These are phyloP conservation scores for Krasilnikovozyma curviuscula DNA, from an alignment of 768 basidiomycete species.

Conservation along the genomic window DNA sequence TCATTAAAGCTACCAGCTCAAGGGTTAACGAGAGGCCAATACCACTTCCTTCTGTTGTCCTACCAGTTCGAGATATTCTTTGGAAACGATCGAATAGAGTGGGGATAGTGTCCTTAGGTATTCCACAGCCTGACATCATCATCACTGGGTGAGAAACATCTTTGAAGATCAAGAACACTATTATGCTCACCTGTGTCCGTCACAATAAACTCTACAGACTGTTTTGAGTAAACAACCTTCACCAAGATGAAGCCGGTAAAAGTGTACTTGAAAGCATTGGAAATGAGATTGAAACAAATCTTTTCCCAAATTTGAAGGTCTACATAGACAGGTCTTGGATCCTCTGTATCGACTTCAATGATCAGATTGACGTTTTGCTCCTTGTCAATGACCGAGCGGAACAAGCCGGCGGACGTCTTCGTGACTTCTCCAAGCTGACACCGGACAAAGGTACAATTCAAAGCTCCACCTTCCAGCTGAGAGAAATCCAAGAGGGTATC, in stretches of 20 bases:
- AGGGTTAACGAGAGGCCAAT: slow-evolving; percentile 1
- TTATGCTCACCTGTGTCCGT: slow-evolving; percentile 26
- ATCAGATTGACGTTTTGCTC: too few species aligned
- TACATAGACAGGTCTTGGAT: too few species aligned
- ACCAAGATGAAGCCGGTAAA: slow-evolving; percentile 25
- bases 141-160: neutral
- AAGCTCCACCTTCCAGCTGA: too few species aligned
- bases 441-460: too few species aligned
- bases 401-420: too few species aligned
- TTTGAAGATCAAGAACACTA: neutral
- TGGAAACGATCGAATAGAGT: neutral
- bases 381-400: too few species aligned
- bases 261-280: slow-evolving; percentile 21
- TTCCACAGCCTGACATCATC: slow-evolving; percentile 11
- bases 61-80: neutral
- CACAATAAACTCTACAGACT: slow-evolving; percentile 23
- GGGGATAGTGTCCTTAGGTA: neutral
- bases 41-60: neutral
- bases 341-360: too few species aligned
- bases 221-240: slow-evolving; percentile 17
- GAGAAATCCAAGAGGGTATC: too few species aligned
- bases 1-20: neutral
- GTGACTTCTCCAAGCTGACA: too few species aligned
- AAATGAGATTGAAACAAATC: too few species aligned
- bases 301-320: too few species aligned